Evolutionary conservation across 2,329 filamentous ascomycete species (phyloP).

Genomic region (Coniochaeta sp.): DNA sequence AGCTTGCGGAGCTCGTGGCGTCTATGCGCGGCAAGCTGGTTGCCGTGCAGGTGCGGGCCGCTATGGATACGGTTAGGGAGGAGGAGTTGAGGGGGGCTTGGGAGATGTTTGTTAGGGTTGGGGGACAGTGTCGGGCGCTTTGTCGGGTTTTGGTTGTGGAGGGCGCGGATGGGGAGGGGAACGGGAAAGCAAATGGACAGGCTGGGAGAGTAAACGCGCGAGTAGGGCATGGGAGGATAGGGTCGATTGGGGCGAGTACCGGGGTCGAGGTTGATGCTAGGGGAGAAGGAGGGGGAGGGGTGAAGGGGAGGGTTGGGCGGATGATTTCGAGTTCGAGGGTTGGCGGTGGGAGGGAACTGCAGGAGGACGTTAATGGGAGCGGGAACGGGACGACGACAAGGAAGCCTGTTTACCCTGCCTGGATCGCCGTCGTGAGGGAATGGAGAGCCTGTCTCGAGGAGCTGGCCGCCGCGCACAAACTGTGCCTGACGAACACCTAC

Average conservation of each 20-base stretch:
- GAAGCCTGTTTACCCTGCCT: slow-evolving; percentile 28
- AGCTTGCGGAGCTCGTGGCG: slow-evolving; percentile 19
- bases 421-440: slow-evolving; percentile 32
- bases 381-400: no score
- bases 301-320: no score
- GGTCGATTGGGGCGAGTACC: neutral
- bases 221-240: neutral
- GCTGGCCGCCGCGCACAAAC: slow-evolving; percentile 32
- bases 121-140: neutral
- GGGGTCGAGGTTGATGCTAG: neutral
- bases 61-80: neutral
- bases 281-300: no score
- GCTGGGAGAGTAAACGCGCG: no score
- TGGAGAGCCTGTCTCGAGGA: slow-evolving; percentile 36
- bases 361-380: no score
- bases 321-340: no score
- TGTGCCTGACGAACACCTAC: slow-evolving; percentile 37
- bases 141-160: neutral
- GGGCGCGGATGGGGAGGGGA: neutral
- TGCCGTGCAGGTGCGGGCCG: slow-evolving; percentile 8
- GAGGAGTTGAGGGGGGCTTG: neutral
- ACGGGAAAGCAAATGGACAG: neutral
- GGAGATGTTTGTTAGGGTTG: neutral
- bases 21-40: neutral
- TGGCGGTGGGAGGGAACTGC: no score